Evolutionary conservation across 2,329 filamentous ascomycete genomes (phyloP).

Genomic region (Trichophyton equinum): DNA sequence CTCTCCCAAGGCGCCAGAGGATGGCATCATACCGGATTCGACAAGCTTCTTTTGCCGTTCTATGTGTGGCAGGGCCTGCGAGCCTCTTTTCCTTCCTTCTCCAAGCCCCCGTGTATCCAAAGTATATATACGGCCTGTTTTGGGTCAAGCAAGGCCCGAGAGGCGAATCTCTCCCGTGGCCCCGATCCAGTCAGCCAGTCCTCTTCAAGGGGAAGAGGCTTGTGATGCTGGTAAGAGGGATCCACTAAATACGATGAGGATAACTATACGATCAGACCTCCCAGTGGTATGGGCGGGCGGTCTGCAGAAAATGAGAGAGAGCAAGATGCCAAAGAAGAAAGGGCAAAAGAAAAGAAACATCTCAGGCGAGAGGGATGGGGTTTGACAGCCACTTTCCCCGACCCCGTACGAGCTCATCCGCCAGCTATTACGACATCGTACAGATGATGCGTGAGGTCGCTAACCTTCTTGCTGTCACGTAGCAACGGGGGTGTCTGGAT

Average conservation of each 20-base stretch:
- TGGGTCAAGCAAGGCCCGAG: neutral
- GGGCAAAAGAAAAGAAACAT: neutral
- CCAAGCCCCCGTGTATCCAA: too few species aligned
- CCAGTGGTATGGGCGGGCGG: neutral
- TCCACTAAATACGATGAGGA: slow-evolving; percentile 1
- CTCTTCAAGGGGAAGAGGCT: neutral
- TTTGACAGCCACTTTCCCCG: neutral
- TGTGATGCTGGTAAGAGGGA: neutral
- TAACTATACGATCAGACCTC: slow-evolving; percentile 5
- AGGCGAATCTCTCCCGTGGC: slow-evolving; percentile 1
- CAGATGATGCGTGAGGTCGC: neutral
- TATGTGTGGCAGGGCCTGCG: neutral
- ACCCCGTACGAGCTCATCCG: slow-evolving; percentile 2
- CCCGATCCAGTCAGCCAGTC: slow-evolving; percentile 1
- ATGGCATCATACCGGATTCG: neutral
- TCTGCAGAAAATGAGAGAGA: neutral
- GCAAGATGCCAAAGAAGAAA: neutral
- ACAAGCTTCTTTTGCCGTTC: neutral
- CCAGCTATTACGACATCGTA: slow-evolving; percentile 4
- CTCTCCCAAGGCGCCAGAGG: neutral
- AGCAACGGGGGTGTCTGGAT: neutral
- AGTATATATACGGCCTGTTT: neutral
- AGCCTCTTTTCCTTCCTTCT: neutral
- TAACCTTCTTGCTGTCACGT: neutral
- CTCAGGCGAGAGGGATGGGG: neutral